Evolutionary conservation across 306 rosid genomes (phyloP), one percentile per base, ranked within the genome.

Genomic region (Dicorynia guianensis): DNA sequence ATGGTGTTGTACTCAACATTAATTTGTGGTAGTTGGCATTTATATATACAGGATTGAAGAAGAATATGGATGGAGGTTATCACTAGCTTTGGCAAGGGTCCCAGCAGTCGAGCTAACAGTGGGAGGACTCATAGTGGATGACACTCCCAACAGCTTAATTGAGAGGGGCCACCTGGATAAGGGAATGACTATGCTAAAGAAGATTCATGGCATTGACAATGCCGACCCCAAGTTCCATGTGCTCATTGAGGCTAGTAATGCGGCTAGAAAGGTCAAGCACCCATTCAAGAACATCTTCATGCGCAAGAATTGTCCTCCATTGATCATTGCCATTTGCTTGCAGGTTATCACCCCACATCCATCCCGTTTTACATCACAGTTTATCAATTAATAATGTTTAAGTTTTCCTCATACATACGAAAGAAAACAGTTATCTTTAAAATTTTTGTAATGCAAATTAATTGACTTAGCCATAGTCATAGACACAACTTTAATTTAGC

Each of bases 41-140:
- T 25, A 25, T 25, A 25, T 25, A 25, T 25, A 25, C 48, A 87
- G 85, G 69, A 82, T 90, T 2, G 1, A 65, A 40, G 91, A 82
- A 7, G 96, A 90, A 57, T 81, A 84, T 66, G 96, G 96, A 17
- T 88, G 96, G 96, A 86, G 96, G 62, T 13, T 88, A 39, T 88
- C 96, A 8, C 0, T 90, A 44, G 93, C 71, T 6, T 11, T 85
- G 58, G 91, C 86, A 1, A 87, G 83, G 3, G 2, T 88, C 60
- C 93, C 96, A 0, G 91, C 93, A 11, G 0, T 76, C 0, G 1
- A 86, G 71, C 52, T 88, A 0, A 80, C 87, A 2, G 0, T 82
- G 0, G 93, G 91, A 35, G 54, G 89, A 4, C 20, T 87, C 3
- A 0, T 85, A 0, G 87, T 91, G 33, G 52, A 58, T 12, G 93